These are phyloP conservation scores for Flueggea neowawraea DNA, from an alignment of 441 rosid genomes.

Conservation along the genomic window DNA sequence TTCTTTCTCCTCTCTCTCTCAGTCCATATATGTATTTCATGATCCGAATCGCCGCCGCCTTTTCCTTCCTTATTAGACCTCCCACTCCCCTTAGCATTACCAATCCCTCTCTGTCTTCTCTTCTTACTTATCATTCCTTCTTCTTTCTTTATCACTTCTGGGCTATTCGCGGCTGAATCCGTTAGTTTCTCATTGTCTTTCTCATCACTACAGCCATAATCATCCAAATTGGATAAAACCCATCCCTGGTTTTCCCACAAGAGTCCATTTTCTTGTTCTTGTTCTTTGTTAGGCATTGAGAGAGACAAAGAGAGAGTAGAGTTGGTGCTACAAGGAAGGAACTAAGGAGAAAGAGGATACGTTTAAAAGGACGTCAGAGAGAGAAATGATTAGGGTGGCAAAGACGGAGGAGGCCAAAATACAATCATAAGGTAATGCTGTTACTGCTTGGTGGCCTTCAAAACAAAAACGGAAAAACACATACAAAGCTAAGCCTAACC, in stretches of 20 bases:
- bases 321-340: slow-evolving; percentile 13
- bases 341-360: slow-evolving; percentile 2
- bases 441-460: slow-evolving; percentile 32
- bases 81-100: neutral
- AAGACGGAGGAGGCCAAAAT: slow-evolving; percentile 29
- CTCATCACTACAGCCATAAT: slow-evolving; percentile 10
- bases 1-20: slow-evolving; percentile 91
- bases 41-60: slow-evolving; percentile 41
- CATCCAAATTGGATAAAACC: slow-evolving; percentile 39
- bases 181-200: slow-evolving; percentile 6
- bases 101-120: slow-evolving; percentile 3
- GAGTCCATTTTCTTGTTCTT: slow-evolving; percentile 17
- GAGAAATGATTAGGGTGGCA: slow-evolving; percentile 11
- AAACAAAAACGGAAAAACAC: slow-evolving; percentile 33
- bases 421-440: slow-evolving; percentile 67
- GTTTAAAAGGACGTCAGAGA: slow-evolving; percentile 28
- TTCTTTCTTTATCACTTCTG: slow-evolving; percentile 9
- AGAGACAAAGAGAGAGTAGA: neutral
- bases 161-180: neutral
- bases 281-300: slow-evolving; percentile 26
- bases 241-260: slow-evolving; percentile 35
- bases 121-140: slow-evolving; percentile 9
- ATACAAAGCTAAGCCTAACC: no score
- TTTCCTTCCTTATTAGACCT: neutral
- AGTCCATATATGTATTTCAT: slow-evolving; percentile 70